A percentile compares a stretch with the other conserved stretches of the same genome.
phyloP scores from a whole-genome alignment of 441 rosid genomes.

The Croton laevigatus region DNA sequence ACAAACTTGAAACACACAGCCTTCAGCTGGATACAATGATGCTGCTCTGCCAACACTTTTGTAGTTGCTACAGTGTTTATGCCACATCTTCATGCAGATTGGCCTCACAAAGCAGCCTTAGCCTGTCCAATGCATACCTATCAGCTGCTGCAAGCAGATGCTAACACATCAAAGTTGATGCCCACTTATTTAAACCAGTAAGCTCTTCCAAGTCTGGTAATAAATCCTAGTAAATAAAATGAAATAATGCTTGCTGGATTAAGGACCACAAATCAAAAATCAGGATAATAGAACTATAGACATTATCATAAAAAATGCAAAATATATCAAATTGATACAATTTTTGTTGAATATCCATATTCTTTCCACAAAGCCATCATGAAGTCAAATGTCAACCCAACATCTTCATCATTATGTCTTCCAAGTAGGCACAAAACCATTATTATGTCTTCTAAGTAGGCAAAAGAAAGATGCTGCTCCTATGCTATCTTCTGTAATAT shows the following conservation, averaged over 20 bases:
- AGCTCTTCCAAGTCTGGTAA: slow-evolving; percentile 81
- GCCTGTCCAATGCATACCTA: slow-evolving; percentile 82
- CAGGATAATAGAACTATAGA: background rate
- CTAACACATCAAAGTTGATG: slow-evolving; percentile 75
- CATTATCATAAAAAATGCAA: no score
- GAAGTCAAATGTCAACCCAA: no score
- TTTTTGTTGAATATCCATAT: no score
- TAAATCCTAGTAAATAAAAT: slow-evolving; percentile 79
- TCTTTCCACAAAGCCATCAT: no score
- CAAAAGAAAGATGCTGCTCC: no score
- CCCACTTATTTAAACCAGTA: slow-evolving; percentile 70
- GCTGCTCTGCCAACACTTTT: slow-evolving; percentile 87
- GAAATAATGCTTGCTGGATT: slow-evolving; percentile 67
- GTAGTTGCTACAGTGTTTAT: slow-evolving; percentile 85
- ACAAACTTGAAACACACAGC: slow-evolving; percentile 79
- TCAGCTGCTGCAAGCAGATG: slow-evolving; percentile 96
- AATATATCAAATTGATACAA: no score
- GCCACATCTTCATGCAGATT: slow-evolving; percentile 75
- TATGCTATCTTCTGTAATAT: no score
- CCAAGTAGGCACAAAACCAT: no score
- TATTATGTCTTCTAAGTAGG: no score
- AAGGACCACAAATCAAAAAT: slow-evolving; percentile 1
- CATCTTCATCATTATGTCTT: no score
- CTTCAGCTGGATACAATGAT: slow-evolving; percentile 80
- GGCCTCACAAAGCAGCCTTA: slow-evolving; percentile 72